Conservation (phyloP, 805 yeast genomes). For the Crinitomyces ghanaensis region DNA sequence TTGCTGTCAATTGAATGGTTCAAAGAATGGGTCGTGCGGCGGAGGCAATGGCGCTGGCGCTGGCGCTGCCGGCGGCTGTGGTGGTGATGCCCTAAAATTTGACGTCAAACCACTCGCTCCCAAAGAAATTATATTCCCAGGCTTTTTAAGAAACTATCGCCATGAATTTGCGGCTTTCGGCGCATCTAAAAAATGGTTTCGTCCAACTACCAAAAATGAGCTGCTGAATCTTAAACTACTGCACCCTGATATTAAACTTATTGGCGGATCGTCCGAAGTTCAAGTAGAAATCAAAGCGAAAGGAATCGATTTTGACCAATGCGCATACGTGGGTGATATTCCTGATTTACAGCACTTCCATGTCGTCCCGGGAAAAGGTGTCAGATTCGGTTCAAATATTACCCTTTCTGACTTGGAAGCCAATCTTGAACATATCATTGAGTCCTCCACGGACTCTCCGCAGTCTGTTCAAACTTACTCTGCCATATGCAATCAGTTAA, state of each 20-base stretch:
- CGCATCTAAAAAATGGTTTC: slow-evolving; percentile 34
- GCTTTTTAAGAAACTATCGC: slow-evolving; percentile 22
- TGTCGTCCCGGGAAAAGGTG: slow-evolving; percentile 31
- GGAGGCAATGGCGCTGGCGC: slow-evolving; percentile 6
- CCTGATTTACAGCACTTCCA: slow-evolving; percentile 29
- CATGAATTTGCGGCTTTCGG: too few species aligned
- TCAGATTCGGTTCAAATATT: slow-evolving; percentile 34
- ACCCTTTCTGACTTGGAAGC: slow-evolving; percentile 31
- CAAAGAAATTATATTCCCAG: slow-evolving; percentile 34
- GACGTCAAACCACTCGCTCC: too few species aligned
- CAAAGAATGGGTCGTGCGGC: slow-evolving; percentile 12
- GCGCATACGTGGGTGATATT: slow-evolving; percentile 33
- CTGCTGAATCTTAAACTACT: slow-evolving; percentile 26
- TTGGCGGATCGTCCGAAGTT: slow-evolving; percentile 39
- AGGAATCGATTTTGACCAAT: slow-evolving; percentile 30
- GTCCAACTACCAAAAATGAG: slow-evolving; percentile 32
- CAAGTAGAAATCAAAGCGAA: slow-evolving; percentile 37
- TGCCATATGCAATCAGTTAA: slow-evolving; percentile 32
- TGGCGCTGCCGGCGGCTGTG: slow-evolving; percentile 19
- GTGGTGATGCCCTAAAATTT: slow-evolving; percentile 10
- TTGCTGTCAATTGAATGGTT: too few species aligned
- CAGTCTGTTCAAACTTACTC: slow-evolving; percentile 27
- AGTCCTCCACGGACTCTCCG: slow-evolving; percentile 13
- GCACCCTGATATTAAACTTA: slow-evolving; percentile 31
- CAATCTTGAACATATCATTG: slow-evolving; percentile 24